Conservation (phyloP, 2,329 filamentous ascomycete genomes). For the Coniochaeta pulveracea region DNA sequence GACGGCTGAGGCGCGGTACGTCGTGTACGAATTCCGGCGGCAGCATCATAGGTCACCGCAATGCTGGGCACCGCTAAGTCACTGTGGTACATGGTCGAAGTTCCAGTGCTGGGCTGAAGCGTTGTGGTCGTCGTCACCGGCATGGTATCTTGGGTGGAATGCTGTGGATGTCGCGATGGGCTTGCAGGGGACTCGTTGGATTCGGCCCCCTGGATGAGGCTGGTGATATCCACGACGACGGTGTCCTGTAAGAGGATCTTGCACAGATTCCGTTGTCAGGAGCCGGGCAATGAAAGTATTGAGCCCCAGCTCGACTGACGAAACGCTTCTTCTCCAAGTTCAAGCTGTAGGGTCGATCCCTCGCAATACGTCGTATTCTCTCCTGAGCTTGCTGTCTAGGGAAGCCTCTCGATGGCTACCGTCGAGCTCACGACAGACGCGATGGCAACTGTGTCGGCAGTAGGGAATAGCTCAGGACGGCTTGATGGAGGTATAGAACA, state of each 20-base stretch:
- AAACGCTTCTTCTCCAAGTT: too few relatives aligned
- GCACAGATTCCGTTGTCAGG: too few relatives aligned
- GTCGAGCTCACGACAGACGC: too few relatives aligned
- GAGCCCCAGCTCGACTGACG: too few relatives aligned
- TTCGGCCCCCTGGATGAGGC: constrained; percentile 68
- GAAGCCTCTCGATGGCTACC: too few relatives aligned
- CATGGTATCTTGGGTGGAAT: constrained; percentile 22
- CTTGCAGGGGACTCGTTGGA: constrained; percentile 57
- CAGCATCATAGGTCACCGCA: constrained; percentile 4
- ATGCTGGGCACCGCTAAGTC: constrained; percentile 5
- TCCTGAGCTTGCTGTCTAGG: too few relatives aligned
- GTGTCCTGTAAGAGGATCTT: constrained; percentile 28
- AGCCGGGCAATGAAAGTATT: too few relatives aligned
- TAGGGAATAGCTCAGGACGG: too few relatives aligned
- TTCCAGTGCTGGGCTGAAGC: constrained; percentile 9
- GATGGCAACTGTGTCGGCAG: too few relatives aligned
- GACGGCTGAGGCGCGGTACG: constrained; percentile 39
- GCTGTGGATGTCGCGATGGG: constrained; percentile 25
- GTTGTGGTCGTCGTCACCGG: constrained; percentile 24
- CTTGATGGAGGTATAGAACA: too few relatives aligned
- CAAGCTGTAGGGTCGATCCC: too few relatives aligned
- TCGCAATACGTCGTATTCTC: too few relatives aligned
- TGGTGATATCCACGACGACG: constrained; percentile 91
- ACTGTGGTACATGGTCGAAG: constrained; percentile 8
- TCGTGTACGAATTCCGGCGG: constrained; percentile 34